Percentiles rank a stretch among this genome's conserved stretches.
phyloP scores from a whole-genome alignment of 768 basidiomycete species.

The Tremella mesenterica region DNA sequence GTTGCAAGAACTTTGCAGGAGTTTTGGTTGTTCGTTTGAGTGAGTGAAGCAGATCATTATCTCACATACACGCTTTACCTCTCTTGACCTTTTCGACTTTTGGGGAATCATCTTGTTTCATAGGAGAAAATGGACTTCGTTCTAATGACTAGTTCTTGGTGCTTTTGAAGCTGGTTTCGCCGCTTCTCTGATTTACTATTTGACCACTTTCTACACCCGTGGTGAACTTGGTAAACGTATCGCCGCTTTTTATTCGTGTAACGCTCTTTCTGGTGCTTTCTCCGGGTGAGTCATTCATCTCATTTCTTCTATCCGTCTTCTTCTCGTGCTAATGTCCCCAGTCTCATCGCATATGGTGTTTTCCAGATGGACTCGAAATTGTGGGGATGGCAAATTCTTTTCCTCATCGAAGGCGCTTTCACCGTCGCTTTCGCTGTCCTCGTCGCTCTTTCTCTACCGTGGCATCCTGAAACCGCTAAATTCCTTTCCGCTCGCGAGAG shows the following conservation, averaged over 20 bases:
- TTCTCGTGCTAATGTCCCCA: neutral
- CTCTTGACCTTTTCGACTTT: neutral
- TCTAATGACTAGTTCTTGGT: slow-evolving; percentile 13
- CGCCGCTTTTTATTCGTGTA: slow-evolving; percentile 50
- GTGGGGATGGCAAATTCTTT: slow-evolving; percentile 52
- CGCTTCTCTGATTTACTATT: slow-evolving; percentile 48
- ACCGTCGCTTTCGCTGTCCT: slow-evolving; percentile 47
- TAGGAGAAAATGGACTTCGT: no score
- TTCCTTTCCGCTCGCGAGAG: slow-evolving; percentile 18
- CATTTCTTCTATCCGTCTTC: neutral
- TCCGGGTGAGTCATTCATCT: slow-evolving; percentile 7
- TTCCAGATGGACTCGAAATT: slow-evolving; percentile 48
- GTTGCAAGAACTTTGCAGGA: slow-evolving; percentile 14
- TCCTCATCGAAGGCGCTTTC: slow-evolving; percentile 51
- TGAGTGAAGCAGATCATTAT: neutral
- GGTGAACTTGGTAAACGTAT: slow-evolving; percentile 52
- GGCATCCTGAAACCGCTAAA: slow-evolving; percentile 2
- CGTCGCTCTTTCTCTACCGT: slow-evolving; percentile 44
- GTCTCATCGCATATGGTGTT: slow-evolving; percentile 50
- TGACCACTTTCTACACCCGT: slow-evolving; percentile 53
- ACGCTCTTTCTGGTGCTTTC: slow-evolving; percentile 22
- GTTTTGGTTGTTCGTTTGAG: slow-evolving; percentile 13
- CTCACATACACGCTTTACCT: neutral
- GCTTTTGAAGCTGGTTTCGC: slow-evolving; percentile 24
- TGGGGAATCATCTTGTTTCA: neutral